Conservation (phyloP, 257 asterid genomes). For the Ehretia macrophylla region DNA sequence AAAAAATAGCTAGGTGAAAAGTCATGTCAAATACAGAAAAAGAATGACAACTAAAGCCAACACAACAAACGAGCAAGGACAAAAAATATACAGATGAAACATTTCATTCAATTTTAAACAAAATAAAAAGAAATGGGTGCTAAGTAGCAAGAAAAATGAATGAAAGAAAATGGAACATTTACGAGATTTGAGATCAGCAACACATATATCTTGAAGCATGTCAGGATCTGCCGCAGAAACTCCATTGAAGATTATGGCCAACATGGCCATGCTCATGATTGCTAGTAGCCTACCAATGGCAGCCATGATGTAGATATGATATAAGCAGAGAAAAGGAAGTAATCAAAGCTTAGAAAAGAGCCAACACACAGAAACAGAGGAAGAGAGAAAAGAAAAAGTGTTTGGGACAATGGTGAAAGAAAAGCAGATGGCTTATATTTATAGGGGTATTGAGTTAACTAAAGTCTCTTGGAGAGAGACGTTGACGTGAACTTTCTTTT, state of each 20-base stretch:
- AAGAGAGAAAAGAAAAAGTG: not conserved
- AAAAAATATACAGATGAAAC: too few relatives aligned
- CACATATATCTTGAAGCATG: slow-evolving; percentile 44
- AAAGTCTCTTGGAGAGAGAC: not conserved
- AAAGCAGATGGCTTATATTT: not conserved
- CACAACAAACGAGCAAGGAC: too few relatives aligned
- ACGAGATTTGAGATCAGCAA: slow-evolving; percentile 49
- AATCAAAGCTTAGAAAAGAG: not conserved
- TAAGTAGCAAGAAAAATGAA: not conserved
- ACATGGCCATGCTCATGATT: slow-evolving; percentile 4
- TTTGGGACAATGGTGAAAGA: not conserved
- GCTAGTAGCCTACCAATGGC: slow-evolving; percentile 2
- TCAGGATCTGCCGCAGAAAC: slow-evolving; percentile 39
- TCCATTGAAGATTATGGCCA: slow-evolving; percentile 8
- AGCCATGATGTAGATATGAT: not conserved
- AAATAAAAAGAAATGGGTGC: too few relatives aligned
- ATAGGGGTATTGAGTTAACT: not conserved
- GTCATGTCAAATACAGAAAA: too few relatives aligned
- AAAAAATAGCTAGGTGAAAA: too few relatives aligned
- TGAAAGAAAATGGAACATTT: not conserved
- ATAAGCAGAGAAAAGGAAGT: not conserved
- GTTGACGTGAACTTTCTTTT: not conserved
- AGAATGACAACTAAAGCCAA: too few relatives aligned
- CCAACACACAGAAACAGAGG: not conserved
- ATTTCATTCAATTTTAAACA: too few relatives aligned